Base-by-base conservation (phyloP, 2,329 filamentous ascomycete genomes). In the Tothia fuscella region DNA sequence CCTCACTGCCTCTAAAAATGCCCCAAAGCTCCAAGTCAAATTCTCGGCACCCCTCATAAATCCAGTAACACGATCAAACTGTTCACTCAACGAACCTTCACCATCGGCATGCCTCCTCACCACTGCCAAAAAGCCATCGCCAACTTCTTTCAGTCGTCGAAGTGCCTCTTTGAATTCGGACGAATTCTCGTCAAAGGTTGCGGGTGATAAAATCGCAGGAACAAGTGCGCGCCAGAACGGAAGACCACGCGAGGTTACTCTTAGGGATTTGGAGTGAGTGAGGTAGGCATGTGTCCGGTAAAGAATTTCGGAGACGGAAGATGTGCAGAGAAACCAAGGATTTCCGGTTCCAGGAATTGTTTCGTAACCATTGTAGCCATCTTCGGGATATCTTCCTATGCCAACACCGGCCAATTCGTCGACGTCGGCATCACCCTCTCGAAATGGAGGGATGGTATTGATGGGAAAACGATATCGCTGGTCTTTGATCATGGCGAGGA, bases 1-100 rank as follows among this genome's bases (percentile, higher is more conserved):
- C 44, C 60, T 51, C 26, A 55, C 54, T 5, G 63, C 63, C 44
- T 56, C 49, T 46, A 66, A 44, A 45, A 66, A 63, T 2, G 60
- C 59, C 4, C 61, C 62, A 48, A 66, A 66, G 45, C 61, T 64
- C 64, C 64, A 66, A 4, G 64, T 66, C 53, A 66, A 47, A 49
- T 67, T 62, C 17, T 48, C 48, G 22, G 63, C 64, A 2, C 63
- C 63, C 3, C 54, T 50, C 55, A 63, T 57, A 38, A 49, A 60
- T 5, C 64, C 64, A 6, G 52, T 63, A 14, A 50, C 52, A 3
- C 55, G 50, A 48, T 64, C 60, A 42, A 67, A 65, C 46, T 66
- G 63, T 54, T 67, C 64, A 47, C 61, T 63, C 53, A 67, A 52
- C 10, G 51, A 48, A 1, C 64, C 64, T 16, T 61, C 56, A 0